Base-by-base conservation (phyloP, 2,329 filamentous ascomycete genomes). In the Ophiostoma angusticollis region DNA sequence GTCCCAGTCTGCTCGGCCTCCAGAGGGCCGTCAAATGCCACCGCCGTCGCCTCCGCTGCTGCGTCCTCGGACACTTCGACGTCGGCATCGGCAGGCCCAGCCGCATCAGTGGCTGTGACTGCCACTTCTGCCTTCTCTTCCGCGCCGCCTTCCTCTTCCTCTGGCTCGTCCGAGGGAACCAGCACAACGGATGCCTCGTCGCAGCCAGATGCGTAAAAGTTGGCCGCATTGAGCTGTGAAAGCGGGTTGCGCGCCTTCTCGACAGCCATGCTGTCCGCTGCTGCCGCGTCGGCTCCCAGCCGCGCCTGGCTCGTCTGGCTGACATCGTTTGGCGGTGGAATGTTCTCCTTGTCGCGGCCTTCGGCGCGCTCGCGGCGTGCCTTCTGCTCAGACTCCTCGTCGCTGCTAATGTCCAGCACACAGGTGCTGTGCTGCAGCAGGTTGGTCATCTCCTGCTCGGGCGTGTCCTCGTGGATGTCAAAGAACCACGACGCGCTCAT, bases 391-490 rank as follows among this genome's bases (percentile, higher is more conserved):
- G 62, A 71, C 58, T 87, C 82, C 56, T 94, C 87, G 51, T 94
- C 87, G 17, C 84, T 87, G 49, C 78, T 85, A 52, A 96, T 85
- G 55, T 96, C 89, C 4, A 96, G 71, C 0, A 80, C 78, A 47
- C 80, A 80, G 7, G 89, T 89, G 40, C 80, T 81, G 63, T 95
- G 89, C 59, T 95, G 84, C 62, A 96, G 84, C 28, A 94, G 65
- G 52, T 93, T 95, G 51, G 86, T 84, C 60, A 91, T 83, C 55
- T 93, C 80, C 54, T 95, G 83, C 55, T 94, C 84, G 7, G 81
- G 74, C 0, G 84, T 85, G 58, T 98, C 89, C 55, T 94, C 84
- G 55, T 95, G 80, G 52, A 98, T 96, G 43, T 89, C 82, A 55
- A 98, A 96, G 64, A 81, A 81, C 87, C 86, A 95, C 42, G 70